phyloP scores from a whole-genome alignment of 768 basidiomycete genomes.

The Xerocomus spinulosus region DNA sequence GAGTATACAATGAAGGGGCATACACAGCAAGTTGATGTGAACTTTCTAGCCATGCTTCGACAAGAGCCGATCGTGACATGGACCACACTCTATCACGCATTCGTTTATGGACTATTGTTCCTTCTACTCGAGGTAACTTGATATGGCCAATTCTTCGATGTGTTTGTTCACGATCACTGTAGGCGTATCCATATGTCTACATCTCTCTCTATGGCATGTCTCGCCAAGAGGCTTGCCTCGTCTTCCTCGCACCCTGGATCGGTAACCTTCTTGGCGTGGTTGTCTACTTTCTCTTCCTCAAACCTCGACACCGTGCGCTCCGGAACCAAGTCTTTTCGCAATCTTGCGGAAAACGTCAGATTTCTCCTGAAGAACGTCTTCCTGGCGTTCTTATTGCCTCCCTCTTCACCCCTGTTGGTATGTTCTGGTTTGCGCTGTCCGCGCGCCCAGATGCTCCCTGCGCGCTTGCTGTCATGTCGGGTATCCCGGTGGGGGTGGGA shows the following conservation, averaged over 20 bases:
- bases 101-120: constrained; percentile 28
- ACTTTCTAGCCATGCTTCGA: constrained; percentile 19
- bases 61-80: constrained; percentile 26
- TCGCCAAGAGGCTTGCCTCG: constrained; percentile 19
- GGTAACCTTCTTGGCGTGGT: constrained; percentile 26
- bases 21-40: not conserved
- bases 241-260: constrained; percentile 24
- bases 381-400: constrained; percentile 24
- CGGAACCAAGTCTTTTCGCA: constrained; percentile 13
- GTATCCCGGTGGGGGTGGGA: constrained; percentile 26
- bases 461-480: constrained; percentile 17
- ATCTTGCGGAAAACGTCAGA: constrained; percentile 20
- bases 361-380: constrained; percentile 26
- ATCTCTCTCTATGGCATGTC: constrained; percentile 20
- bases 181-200: constrained; percentile 25
- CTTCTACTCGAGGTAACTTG: constrained; percentile 25
- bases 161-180: not conserved
- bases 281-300: constrained; percentile 24
- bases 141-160: not conserved
- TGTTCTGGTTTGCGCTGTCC: constrained; percentile 26
- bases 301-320: constrained; percentile 16
- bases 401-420: constrained; percentile 25
- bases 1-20: constrained; percentile 1
- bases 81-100: constrained; percentile 29
- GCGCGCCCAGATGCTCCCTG: constrained; percentile 12